Percentiles rank a stretch among this genome's conserved stretches.
These are phyloP conservation scores for Forsythia viridissima DNA, from an alignment of 257 asterid species.

Conservation along the genomic window DNA sequence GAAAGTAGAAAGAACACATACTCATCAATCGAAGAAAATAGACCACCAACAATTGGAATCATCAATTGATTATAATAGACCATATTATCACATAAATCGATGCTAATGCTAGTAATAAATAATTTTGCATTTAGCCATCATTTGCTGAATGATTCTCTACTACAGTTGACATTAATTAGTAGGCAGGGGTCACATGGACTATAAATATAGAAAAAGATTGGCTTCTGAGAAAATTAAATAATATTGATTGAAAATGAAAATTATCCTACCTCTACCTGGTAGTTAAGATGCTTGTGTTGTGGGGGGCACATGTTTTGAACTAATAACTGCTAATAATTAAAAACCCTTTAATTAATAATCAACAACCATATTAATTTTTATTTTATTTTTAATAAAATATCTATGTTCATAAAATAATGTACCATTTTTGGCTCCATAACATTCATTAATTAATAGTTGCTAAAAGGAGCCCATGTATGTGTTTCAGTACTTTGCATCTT, in stretches of 20 bases:
- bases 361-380: not conserved
- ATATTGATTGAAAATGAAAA: too few relatives aligned
- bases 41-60: too few relatives aligned
- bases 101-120: not conserved
- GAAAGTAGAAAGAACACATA: too few relatives aligned
- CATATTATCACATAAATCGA: too few relatives aligned
- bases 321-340: not conserved
- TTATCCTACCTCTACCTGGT: not conserved
- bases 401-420: not conserved
- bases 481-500: not conserved
- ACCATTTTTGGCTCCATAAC: not conserved
- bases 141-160: not conserved
- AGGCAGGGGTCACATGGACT: too few relatives aligned
- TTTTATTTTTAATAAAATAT: not conserved
- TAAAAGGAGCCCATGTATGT: not conserved
- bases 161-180: not conserved
- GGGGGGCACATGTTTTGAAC: constrained; percentile 2
- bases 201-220: too few relatives aligned
- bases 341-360: not conserved
- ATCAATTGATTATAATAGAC: too few relatives aligned
- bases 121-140: not conserved
- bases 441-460: not conserved
- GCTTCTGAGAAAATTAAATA: too few relatives aligned
- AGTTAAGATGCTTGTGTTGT: not conserved
- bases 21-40: too few relatives aligned